phyloP scores from a whole-genome alignment of 371 early-diverging fungal species.

The Mortierella sp. region DNA sequence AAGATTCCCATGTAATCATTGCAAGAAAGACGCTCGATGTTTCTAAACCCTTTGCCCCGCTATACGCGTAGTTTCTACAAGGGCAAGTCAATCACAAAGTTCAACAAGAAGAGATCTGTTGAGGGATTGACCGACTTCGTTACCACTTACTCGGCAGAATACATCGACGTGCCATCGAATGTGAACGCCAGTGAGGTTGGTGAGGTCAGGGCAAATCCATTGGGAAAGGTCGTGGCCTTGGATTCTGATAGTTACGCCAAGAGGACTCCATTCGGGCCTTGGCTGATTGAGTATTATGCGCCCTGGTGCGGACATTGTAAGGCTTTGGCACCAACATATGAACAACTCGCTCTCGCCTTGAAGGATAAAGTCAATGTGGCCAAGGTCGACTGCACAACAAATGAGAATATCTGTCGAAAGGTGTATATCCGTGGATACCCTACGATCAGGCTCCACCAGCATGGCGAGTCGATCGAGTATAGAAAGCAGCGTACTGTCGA shows the following conservation, averaged over 20 bases:
- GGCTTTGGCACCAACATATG: slow-evolving; percentile 84
- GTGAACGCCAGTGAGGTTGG: slow-evolving; percentile 26
- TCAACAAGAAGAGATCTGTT: slow-evolving; percentile 35
- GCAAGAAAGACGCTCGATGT: background rate
- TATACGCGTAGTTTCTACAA: slow-evolving; percentile 56
- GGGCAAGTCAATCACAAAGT: slow-evolving; percentile 68
- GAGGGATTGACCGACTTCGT: slow-evolving; percentile 28
- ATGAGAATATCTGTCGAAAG: slow-evolving; percentile 64
- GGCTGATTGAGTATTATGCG: slow-evolving; percentile 87
- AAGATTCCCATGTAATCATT: too few species aligned
- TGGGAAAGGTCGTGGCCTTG: slow-evolving; percentile 36
- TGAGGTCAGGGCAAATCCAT: slow-evolving; percentile 38
- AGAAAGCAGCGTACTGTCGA: slow-evolving; percentile 66
- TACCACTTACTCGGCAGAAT: slow-evolving; percentile 25
- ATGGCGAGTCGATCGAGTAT: slow-evolving; percentile 60
- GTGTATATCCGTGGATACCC: slow-evolving; percentile 83
- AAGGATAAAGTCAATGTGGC: slow-evolving; percentile 82
- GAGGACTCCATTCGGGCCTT: slow-evolving; percentile 54
- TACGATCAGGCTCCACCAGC: slow-evolving; percentile 77
- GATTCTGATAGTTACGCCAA: slow-evolving; percentile 32
- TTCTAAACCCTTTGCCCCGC: too few species aligned
- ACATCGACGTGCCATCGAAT: slow-evolving; percentile 32
- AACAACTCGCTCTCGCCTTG: slow-evolving; percentile 71
- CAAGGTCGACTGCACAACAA: slow-evolving; percentile 83
- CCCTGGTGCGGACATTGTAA: slow-evolving; percentile 94